Conservation (phyloP, 2,329 filamentous ascomycete species). For the Xylariaceae sp. region DNA sequence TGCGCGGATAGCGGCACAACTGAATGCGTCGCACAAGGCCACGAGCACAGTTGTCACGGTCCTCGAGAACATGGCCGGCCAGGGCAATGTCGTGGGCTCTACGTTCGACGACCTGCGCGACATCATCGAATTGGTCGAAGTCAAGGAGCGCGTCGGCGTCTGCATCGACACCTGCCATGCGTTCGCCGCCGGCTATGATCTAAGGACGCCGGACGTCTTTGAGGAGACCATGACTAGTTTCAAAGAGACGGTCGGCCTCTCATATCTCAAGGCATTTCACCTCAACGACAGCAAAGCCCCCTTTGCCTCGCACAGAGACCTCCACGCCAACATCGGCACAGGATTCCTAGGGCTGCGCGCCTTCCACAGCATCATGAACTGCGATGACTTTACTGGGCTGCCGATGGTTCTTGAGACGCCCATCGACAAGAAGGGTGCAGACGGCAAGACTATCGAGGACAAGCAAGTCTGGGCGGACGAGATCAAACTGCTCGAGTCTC, state of each 20-base stretch:
- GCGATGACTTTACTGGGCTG: conserved; percentile 66
- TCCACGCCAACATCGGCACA: conserved; percentile 95
- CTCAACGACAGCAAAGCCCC: conserved; percentile 96
- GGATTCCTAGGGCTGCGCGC: conserved; percentile 87
- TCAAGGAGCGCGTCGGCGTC: conserved; percentile 82
- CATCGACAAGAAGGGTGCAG: conserved; percentile 64
- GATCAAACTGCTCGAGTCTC: conserved; percentile 86
- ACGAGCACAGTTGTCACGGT: conserved; percentile 76
- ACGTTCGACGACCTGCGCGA: conserved; percentile 82
- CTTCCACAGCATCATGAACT: conserved; percentile 90
- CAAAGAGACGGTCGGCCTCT: conserved; percentile 65
- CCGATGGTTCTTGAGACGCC: conserved; percentile 98
- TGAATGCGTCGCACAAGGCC: conserved; percentile 77
- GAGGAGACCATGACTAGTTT: conserved; percentile 70
- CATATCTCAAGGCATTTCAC: conserved; percentile 82
- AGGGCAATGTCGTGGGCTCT: conserved; percentile 81
- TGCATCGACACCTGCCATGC: conserved; percentile 97
- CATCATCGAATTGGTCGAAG: conserved; percentile 73
- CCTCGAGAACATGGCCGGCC: conserved; percentile 92
- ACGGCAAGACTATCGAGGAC: conserved; percentile 70
- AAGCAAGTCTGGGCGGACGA: conserved; percentile 84
- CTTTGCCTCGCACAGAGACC: conserved; percentile 72
- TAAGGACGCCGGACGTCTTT: conserved; percentile 72
- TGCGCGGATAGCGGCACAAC: conserved; percentile 70
- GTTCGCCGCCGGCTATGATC: conserved; percentile 90